Conservation (phyloP, 2,329 filamentous ascomycete genomes). For the Diaporthe australafricana region DNA sequence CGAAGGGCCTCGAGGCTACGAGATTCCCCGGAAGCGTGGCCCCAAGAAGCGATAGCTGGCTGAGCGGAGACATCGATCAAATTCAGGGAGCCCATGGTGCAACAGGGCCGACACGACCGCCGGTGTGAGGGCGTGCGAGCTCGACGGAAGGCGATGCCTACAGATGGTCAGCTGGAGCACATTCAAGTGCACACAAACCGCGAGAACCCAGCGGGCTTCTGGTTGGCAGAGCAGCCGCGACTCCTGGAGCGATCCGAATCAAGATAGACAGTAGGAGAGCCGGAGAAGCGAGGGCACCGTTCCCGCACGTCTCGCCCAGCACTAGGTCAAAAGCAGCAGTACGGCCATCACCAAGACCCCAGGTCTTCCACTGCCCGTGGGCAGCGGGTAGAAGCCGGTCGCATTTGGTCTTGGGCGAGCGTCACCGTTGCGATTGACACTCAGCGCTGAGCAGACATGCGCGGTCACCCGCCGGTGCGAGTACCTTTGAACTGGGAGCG, state of each 20-base stretch:
- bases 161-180: constrained; percentile 11
- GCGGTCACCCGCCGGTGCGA: constrained; percentile 33
- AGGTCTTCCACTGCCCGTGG: constrained; percentile 26
- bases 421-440: constrained; percentile 18
- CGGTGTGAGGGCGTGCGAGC: background rate
- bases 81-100: constrained; percentile 8
- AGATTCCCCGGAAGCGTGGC: background rate
- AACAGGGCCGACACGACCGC: no score
- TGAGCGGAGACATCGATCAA: constrained; percentile 17
- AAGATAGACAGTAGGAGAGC: constrained; percentile 25
- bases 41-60: constrained; percentile 12
- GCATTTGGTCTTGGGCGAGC: constrained; percentile 26
- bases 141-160: constrained; percentile 12
- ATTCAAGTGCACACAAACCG: constrained; percentile 14
- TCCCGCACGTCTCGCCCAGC: constrained; percentile 31
- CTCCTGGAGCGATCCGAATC: constrained; percentile 9
- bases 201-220: constrained; percentile 22
- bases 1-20: constrained; percentile 4
- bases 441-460: constrained; percentile 32
- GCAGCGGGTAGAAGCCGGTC: constrained; percentile 29
- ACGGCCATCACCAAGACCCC: constrained; percentile 29
- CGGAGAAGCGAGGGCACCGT: constrained; percentile 27
- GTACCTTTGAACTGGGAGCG: constrained; percentile 33
- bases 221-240: constrained; percentile 30
- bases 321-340: constrained; percentile 27